Conservation (phyloP, 164 flowering plant genomes). For the Piper longum region DNA sequence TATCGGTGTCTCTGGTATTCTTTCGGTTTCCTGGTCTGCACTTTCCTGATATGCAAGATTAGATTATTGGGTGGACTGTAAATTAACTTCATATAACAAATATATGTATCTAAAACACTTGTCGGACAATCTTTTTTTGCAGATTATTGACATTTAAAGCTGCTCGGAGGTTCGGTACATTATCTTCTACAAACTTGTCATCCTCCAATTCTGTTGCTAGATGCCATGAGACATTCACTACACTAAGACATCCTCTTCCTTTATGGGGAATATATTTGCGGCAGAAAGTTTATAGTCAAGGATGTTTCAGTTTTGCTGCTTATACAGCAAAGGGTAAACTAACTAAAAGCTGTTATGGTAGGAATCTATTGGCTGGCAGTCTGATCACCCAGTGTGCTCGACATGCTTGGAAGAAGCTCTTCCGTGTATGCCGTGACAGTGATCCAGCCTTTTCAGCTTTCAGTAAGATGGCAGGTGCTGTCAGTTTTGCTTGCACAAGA, state of each 20-base stretch:
- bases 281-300: slow-evolving; percentile 12
- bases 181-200: slow-evolving; percentile 9
- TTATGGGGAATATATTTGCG: slow-evolving; percentile 17
- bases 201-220: slow-evolving; percentile 14
- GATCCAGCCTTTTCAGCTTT: slow-evolving; percentile 17
- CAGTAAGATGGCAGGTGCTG: slow-evolving; percentile 48
- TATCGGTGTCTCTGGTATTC: no score
- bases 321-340: slow-evolving; percentile 5
- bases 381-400: slow-evolving; percentile 32
- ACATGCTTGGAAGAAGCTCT: slow-evolving; percentile 48
- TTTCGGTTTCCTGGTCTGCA: no score
- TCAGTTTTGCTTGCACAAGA: slow-evolving; percentile 47
- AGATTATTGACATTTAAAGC: slow-evolving; percentile 29
- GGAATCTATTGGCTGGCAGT: slow-evolving; percentile 22
- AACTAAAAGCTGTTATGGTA: slow-evolving; percentile 7
- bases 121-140: slow-evolving; percentile 5
- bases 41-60: no score
- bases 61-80: no score
- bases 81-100: not conserved
- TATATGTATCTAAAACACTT: not conserved
- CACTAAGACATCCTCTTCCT: slow-evolving; percentile 14
- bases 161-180: slow-evolving; percentile 22
- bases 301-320: slow-evolving; percentile 11
- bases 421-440: slow-evolving; percentile 12
- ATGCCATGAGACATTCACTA: slow-evolving; percentile 15